Evolutionary conservation across 2,329 filamentous ascomycete species (phyloP).

Genomic region (Orbilia oligospora): DNA sequence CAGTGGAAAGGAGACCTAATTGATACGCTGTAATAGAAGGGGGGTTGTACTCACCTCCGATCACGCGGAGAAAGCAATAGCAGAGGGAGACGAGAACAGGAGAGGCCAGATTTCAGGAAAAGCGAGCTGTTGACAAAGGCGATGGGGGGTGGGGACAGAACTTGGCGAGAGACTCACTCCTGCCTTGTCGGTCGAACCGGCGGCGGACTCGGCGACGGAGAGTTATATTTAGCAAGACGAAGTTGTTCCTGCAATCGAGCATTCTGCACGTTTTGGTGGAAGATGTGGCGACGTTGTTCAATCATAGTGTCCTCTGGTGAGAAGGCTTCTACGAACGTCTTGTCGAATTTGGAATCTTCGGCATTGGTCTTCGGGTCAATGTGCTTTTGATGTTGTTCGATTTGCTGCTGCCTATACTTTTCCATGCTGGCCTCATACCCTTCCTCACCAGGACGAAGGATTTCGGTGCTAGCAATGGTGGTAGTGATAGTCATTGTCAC

Average conservation of each 20-base stretch:
- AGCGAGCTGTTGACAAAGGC: constrained; percentile 13
- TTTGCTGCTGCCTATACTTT: constrained; percentile 61
- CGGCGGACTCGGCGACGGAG: constrained; percentile 55
- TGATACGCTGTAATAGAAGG: constrained; percentile 29
- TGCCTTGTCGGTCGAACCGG: constrained; percentile 43
- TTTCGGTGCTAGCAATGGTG: constrained; percentile 64
- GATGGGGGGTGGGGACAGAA: constrained; percentile 7
- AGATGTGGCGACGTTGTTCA: constrained; percentile 56
- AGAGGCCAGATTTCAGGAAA: constrained; percentile 13
- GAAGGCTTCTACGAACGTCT: constrained; percentile 48
- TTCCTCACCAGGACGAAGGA: constrained; percentile 62
- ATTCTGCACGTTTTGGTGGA: constrained; percentile 29
- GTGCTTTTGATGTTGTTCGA: constrained; percentile 38
- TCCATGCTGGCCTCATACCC: constrained; percentile 62
- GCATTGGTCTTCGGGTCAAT: constrained; percentile 23
- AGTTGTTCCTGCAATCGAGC: constrained; percentile 58
- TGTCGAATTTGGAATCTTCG: constrained; percentile 43
- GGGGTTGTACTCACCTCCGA: constrained; percentile 54
- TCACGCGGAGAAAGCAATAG: constrained; percentile 60
- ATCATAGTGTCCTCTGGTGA: constrained; percentile 49
- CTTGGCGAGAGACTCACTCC: constrained; percentile 36
- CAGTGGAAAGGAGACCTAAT: constrained; percentile 34
- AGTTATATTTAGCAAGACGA: constrained; percentile 55
- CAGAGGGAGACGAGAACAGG: constrained; percentile 40
- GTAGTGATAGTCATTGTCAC: constrained; percentile 64